Evolutionary conservation across 768 basidiomycete species (phyloP).

Genomic region (Clathrus columnatus): DNA sequence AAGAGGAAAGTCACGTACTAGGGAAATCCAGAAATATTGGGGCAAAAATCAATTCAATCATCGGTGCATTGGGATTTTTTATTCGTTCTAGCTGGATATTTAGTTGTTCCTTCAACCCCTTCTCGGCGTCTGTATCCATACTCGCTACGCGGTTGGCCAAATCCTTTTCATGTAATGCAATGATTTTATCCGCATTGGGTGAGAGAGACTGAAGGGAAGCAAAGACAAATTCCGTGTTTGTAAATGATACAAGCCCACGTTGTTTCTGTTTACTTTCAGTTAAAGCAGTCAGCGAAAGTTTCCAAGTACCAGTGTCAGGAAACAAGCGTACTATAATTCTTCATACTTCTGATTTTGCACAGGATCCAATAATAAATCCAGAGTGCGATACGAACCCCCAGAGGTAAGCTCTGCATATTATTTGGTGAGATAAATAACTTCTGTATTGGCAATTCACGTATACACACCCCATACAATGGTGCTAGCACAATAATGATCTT

Average conservation of each 20-base stretch:
- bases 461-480: neutral
- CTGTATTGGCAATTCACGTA: too few relatives aligned
- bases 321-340: neutral
- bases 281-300: neutral
- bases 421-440: too few relatives aligned
- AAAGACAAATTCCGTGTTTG: neutral
- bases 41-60: neutral
- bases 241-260: neutral
- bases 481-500: slow-evolving; percentile 28
- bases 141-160: too few relatives aligned
- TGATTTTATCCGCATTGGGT: neutral
- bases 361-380: neutral
- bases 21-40: neutral
- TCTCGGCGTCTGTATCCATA: neutral
- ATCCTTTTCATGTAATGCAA: neutral
- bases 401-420: too few relatives aligned
- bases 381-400: too few relatives aligned
- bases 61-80: neutral
- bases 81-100: neutral
- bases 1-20: neutral
- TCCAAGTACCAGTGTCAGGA: neutral
- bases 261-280: neutral
- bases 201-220: neutral
- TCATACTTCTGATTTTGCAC: neutral
- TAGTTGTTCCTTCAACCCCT: neutral